Base-by-base conservation (phyloP, 2,329 filamentous ascomycete genomes). In the Diplodia sapinea region DNA sequence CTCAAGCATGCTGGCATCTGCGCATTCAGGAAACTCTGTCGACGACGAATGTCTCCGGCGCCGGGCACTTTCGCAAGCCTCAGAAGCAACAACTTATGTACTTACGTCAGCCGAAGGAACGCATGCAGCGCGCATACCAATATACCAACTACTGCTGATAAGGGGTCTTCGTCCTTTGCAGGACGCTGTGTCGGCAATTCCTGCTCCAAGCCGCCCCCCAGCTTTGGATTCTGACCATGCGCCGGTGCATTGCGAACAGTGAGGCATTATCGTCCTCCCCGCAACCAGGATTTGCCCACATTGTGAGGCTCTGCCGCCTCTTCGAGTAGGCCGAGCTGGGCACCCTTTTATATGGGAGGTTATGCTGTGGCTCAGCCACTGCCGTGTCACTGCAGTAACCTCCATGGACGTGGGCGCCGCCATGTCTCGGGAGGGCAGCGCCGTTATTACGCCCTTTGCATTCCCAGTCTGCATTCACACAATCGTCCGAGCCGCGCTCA, bases 81-180 rank as follows among this genome's bases (percentile, higher is more conserved):
- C 7, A 20, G 13, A 15, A 7, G 23, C 23, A 47, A 47, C 13
- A 43, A n/a, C 9, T 1, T 40, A n/a, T 33, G 33, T 40, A 7
- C 36, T 57, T 40, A 57, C 13, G 54, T 57, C 54, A 57, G 54
- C 33, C n/a, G 33, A 57, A 57, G 54, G 54, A 57, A 4, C 20
- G 31, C n/a, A n/a, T 20, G 54, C 54, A 40, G 54, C n/a, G 36
- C 31, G 52, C 52, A 26, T n/a, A n/a, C 31, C 29, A 36, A 26
- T n/a, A 26, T n/a, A 33, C 31, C 29, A 36, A 15, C 12, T 55
- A 6, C 26, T 47, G 43, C 43, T 20, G 13, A 47, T 20, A 9
- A 47, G n/a, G 20, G 2, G 23, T 26, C 43, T 12, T 47, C n/a
- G 20, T 47, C 7, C 17, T n/a, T 47, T 47, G 43, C 43, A n/a